These are phyloP conservation scores for Diversispora eburnea DNA, from an alignment of 192 early-diverging fungal genomes.

Conservation along the genomic window DNA sequence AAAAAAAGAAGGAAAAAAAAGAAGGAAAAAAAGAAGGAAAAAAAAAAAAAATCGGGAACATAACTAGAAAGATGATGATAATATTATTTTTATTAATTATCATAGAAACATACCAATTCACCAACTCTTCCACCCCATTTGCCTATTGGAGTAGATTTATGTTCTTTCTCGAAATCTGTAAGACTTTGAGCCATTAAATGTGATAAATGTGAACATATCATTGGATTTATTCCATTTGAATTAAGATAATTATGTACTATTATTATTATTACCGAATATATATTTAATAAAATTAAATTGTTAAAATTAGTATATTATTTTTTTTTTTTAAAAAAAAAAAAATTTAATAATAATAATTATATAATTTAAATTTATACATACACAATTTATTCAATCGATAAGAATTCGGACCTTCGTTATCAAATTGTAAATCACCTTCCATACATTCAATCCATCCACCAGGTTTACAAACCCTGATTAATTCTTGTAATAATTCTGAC, in stretches of 20 bases:
- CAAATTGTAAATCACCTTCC: not conserved
- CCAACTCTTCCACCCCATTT: not conserved
- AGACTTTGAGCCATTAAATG: not conserved
- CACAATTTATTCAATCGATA: not conserved
- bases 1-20: no score
- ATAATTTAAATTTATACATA: not conserved
- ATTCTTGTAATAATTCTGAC: not conserved
- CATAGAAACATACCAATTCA: not conserved
- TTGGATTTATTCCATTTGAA: not conserved
- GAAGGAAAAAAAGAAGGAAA: no score
- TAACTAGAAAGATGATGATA: not conserved
- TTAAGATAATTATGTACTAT: not conserved
- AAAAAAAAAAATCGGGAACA: not conserved
- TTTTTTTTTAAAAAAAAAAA: not conserved
- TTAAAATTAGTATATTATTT: not conserved
- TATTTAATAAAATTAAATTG: not conserved
- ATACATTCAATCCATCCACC: slow-evolving; percentile 34
- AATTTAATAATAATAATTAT: not conserved
- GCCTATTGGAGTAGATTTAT: not conserved
- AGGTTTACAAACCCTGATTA: slow-evolving; percentile 22
- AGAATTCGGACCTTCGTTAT: not conserved
- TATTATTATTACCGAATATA: not conserved
- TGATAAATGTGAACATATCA: not conserved
- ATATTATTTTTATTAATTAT: not conserved
- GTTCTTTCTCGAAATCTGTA: not conserved